These are phyloP conservation scores for Aspergillus tamarii DNA, from an alignment of 2,329 filamentous ascomycete genomes.

Conservation along the genomic window DNA sequence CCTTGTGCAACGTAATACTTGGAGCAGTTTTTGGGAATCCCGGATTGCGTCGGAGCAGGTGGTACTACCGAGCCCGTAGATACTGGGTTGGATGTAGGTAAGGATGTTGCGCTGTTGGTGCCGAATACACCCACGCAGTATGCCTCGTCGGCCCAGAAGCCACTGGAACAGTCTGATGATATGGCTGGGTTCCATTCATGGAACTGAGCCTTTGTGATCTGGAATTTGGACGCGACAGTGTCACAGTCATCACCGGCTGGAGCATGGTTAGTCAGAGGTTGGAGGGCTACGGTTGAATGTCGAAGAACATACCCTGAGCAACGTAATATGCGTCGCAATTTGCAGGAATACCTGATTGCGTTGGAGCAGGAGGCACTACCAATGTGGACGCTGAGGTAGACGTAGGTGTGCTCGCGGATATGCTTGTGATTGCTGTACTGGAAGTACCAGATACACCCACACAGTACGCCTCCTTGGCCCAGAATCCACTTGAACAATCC, in stretches of 20 bases:
- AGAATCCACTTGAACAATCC: no score
- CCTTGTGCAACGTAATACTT: no score
- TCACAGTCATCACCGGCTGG: conserved; percentile 13
- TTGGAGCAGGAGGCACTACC: not conserved
- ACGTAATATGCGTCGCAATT: conserved; percentile 9
- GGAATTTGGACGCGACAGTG: conserved; percentile 6
- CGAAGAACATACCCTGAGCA: no score
- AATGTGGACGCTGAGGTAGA: not conserved
- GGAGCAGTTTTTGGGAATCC: no score
- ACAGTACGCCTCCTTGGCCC: conserved; percentile 9
- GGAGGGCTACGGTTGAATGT: no score
- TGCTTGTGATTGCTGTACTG: not conserved
- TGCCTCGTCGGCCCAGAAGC: not conserved
- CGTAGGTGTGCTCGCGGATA: not conserved
- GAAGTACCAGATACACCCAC: conserved; percentile 13
- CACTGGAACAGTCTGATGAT: conserved; percentile 9
- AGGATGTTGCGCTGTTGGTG: not conserved
- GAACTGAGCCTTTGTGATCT: conserved; percentile 12
- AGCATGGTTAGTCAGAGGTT: not conserved
- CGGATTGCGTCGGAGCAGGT: no score
- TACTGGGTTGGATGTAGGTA: not conserved
- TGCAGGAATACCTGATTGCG: not conserved
- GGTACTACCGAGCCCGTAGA: not conserved
- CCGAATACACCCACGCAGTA: conserved; percentile 1
- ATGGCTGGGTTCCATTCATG: conserved; percentile 22